A percentile compares a stretch with the other conserved stretches of the same genome.
These are phyloP conservation scores for Nasturtium officinale DNA, from an alignment of 345 rosid genomes.

Conservation along the genomic window DNA sequence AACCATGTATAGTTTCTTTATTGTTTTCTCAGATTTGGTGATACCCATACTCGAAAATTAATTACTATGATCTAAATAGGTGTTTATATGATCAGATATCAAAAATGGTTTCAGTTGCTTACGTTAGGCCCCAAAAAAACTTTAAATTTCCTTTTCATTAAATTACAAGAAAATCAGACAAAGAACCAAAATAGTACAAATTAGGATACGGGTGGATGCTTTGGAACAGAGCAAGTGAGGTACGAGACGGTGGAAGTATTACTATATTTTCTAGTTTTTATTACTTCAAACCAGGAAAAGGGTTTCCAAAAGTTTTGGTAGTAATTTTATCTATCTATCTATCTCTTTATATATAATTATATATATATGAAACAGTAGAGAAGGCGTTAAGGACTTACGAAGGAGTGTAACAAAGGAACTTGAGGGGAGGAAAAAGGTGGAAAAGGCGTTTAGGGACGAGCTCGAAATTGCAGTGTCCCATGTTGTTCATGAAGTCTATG, in stretches of 20 bases:
- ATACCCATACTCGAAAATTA: not conserved
- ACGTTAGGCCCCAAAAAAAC: no score
- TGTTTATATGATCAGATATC: not conserved
- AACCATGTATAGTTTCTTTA: not conserved
- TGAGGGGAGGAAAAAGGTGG: constrained; percentile 42
- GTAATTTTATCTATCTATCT: no score
- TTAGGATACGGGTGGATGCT: no score
- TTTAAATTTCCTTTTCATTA: no score
- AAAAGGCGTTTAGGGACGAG: constrained; percentile 42
- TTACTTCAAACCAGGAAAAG: not conserved
- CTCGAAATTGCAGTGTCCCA: constrained; percentile 49
- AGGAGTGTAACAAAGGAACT: constrained; percentile 42
- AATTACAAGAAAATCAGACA: no score
- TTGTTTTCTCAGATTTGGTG: not conserved
- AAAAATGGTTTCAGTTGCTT: no score
- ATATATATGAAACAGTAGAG: constrained; percentile 30
- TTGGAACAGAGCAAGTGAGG: not conserved
- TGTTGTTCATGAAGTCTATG: constrained; percentile 50
- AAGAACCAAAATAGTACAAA: no score
- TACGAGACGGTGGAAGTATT: not conserved
- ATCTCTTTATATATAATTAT: no score
- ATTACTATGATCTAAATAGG: not conserved
- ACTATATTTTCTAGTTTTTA: no score
- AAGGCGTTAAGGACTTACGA: constrained; percentile 43
- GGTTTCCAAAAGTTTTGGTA: not conserved